These are phyloP conservation scores for Ceratobasidium sp. DNA, from an alignment of 1,284 basidiomycete genomes.

Conservation along the genomic window DNA sequence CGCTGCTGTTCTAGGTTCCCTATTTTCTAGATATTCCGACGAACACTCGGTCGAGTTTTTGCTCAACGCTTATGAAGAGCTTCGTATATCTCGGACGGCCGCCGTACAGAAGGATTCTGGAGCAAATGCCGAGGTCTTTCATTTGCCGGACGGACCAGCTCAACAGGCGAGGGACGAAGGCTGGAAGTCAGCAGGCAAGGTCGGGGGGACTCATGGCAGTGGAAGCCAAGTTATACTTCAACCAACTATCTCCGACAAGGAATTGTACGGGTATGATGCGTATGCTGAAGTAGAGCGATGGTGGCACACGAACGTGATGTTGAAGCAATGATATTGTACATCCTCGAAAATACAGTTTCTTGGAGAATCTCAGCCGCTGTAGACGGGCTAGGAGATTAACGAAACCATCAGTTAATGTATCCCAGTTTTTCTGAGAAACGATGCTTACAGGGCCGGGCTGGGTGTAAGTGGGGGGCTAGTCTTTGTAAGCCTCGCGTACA, in stretches of 20 bases:
- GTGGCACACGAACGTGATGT: slow-evolving; percentile 35
- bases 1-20: slow-evolving; percentile 67
- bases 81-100: slow-evolving; percentile 47
- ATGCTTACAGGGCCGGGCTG: slow-evolving; percentile 43
- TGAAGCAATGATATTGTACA: neutral
- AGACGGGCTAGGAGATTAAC: slow-evolving; percentile 21
- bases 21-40: slow-evolving; percentile 67
- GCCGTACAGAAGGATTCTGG: slow-evolving; percentile 44
- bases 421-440: neutral
- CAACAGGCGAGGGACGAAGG: slow-evolving; percentile 46
- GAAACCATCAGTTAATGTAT: neutral
- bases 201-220: slow-evolving; percentile 32
- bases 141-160: slow-evolving; percentile 49
- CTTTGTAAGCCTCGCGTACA: neutral
- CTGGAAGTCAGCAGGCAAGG: slow-evolving; percentile 46
- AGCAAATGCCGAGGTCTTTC: slow-evolving; percentile 49
- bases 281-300: slow-evolving; percentile 47
- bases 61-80: slow-evolving; percentile 48
- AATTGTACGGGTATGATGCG: slow-evolving; percentile 49
- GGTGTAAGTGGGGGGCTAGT: slow-evolving; percentile 33
- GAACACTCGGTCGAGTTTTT: slow-evolving; percentile 64
- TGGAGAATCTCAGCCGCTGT: slow-evolving; percentile 10
- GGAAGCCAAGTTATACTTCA: slow-evolving; percentile 49
- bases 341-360: slow-evolving; percentile 3
- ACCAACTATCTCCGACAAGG: slow-evolving; percentile 39